Percentiles rank a stretch among this genome's conserved stretches.
Conservation (phyloP, 306 rosid genomes). For the Begonia peltatifolia region DNA sequence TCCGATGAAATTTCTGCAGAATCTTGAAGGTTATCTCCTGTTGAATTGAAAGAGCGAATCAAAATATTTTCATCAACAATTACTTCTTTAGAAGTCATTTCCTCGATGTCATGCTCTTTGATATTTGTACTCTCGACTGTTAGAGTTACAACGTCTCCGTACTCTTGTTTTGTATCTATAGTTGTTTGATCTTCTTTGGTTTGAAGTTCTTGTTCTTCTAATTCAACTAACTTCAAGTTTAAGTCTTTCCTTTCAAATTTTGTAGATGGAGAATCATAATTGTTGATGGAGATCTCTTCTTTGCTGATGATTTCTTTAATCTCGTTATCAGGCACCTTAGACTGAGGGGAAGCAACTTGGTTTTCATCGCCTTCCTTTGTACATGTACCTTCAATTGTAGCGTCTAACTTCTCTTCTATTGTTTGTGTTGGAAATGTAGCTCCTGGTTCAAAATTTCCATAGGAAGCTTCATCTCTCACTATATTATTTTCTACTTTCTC, state of each 20-base stretch:
- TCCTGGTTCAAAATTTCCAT: not conserved
- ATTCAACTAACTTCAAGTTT: constrained; percentile 13
- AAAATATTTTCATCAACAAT: not conserved
- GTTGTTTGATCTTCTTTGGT: not conserved
- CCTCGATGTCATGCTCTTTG: not conserved
- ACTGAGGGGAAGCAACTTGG: constrained; percentile 2
- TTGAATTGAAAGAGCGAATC: not conserved
- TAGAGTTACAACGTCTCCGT: not conserved
- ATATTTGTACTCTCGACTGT: not conserved
- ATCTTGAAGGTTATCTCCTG: not conserved
- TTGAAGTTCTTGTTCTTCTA: constrained; percentile 4
- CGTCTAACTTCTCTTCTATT: not conserved
- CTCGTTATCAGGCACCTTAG: constrained; percentile 2
- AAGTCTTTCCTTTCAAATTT: constrained; percentile 10
- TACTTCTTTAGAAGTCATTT: not conserved
- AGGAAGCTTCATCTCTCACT: not conserved
- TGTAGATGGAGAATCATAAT: not conserved
- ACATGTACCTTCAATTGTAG: not conserved
- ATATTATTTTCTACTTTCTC: not conserved
- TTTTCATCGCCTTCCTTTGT: constrained; percentile 9
- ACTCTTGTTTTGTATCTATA: not conserved
- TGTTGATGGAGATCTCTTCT: constrained; percentile 1
- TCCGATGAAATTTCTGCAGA: not conserved
- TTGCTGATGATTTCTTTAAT: constrained; percentile 3
- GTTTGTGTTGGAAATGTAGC: not conserved